phyloP scores from a whole-genome alignment of 1,139 yeast genomes.

The Hansenula anomala region DNA sequence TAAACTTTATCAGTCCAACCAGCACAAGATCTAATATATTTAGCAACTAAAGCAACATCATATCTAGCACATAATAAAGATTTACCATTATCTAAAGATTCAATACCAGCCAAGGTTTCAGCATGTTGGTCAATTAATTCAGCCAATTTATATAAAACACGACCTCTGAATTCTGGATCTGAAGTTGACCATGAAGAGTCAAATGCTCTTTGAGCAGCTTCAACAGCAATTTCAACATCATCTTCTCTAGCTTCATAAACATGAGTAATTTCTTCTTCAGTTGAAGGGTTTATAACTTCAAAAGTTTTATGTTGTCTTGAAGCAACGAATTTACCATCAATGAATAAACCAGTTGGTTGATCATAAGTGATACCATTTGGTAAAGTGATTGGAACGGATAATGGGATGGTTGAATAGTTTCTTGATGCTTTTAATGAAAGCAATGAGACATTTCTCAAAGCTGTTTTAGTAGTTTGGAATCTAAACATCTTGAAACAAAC shows the following conservation, averaged over 20 bases:
- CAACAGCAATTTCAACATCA: constrained; percentile 43
- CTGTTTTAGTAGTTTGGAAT: no score
- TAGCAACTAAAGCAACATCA: constrained; percentile 56
- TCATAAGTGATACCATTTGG: constrained; percentile 48
- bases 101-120: constrained; percentile 56
- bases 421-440: constrained; percentile 15
- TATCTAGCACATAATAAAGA: constrained; percentile 46
- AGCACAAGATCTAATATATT: constrained; percentile 62
- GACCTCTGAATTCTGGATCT: constrained; percentile 47
- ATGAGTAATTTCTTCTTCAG: constrained; percentile 40
- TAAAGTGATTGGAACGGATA: constrained; percentile 42
- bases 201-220: constrained; percentile 41
- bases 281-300: constrained; percentile 40
- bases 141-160: constrained; percentile 52
- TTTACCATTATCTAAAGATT: constrained; percentile 76
- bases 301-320: constrained; percentile 35
- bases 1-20: constrained; percentile 74
- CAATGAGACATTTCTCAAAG: constrained; percentile 8
- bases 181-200: constrained; percentile 34
- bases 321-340: constrained; percentile 40
- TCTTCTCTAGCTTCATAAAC: constrained; percentile 41
- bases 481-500: constrained; percentile 11
- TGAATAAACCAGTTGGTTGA: constrained; percentile 50
- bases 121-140: constrained; percentile 52
- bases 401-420: constrained; percentile 33